Base-by-base conservation (phyloP, 495 filamentous ascomycete genomes). In the Hyaloscypha finlandica region DNA sequence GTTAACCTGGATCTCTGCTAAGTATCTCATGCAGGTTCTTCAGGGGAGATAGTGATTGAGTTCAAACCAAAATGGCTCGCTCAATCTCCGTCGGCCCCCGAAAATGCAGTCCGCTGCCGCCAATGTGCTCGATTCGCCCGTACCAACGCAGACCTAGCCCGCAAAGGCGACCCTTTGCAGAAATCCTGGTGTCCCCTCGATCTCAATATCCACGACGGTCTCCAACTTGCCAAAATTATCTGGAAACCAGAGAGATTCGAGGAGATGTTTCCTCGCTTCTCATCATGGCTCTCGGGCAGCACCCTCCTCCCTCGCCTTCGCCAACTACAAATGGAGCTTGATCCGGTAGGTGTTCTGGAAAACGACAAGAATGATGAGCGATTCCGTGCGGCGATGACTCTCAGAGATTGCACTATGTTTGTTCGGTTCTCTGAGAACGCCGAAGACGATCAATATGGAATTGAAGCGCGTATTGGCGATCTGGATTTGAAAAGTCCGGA, bases 61-160 rank as follows among this genome's bases (percentile, higher is more conserved):
- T 87, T 98, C 71, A 99, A 99, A 73, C 93, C 94, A 6, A 99
- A 99, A 76, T 99, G 95, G 95, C 85, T 97, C 2, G 74, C 83
- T 6, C 94, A 94, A 69, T 95, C 92, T 0, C 92, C 91, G 1
- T 87, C 86, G 30, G 94, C 94, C 0, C 93, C 93, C 1, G 6
- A 70, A 0, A 69, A 77, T 6, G 84, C 90, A 19, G 83, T 73
- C 25, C 82, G 93, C 30, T 99, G 95, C 76, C 89, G 95, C 6
- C 97, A 91, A 1, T 99, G 95, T 75, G 95, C 95, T 3, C 75
- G 92, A 22, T 81, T 81, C 32, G 69, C 76, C 14, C 42, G 55
- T 58, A 30, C 22, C 33, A 66, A 76, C 52, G 73, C 77, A 11
- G 58, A 61, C 56, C 31, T 22, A 4, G 14, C 59, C 6, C 42